Evolutionary conservation across 495 filamentous ascomycete species (phyloP).

Genomic region (Delitschia confertaspora): DNA sequence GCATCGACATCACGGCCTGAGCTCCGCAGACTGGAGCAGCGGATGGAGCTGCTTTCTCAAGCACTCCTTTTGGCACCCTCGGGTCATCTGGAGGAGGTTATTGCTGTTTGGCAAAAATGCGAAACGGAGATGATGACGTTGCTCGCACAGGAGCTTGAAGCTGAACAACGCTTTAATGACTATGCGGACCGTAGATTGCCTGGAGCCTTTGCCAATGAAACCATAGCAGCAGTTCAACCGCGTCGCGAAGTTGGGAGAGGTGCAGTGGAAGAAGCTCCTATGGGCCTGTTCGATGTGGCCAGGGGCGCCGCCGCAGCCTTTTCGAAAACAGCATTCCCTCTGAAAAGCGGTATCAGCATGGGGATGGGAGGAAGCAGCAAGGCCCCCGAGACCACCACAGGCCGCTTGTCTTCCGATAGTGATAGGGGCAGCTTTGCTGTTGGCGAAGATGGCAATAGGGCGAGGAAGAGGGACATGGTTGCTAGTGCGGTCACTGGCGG

Average conservation of each 20-base stretch:
- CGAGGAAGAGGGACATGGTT: conserved; percentile 37
- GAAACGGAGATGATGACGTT: conserved; percentile 74
- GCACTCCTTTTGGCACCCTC: conserved; percentile 75
- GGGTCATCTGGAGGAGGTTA: conserved; percentile 69
- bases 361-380: neutral
- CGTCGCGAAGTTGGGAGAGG: conserved; percentile 30
- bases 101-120: conserved; percentile 73
- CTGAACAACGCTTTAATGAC: conserved; percentile 52
- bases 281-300: conserved; percentile 90
- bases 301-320: conserved; percentile 71
- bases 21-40: conserved; percentile 63
- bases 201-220: conserved; percentile 48
- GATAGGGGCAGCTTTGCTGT: conserved; percentile 27
- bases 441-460: conserved; percentile 26
- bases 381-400: conserved; percentile 4
- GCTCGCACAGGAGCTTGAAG: conserved; percentile 60
- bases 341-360: conserved; percentile 31
- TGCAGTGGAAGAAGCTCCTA: conserved; percentile 63
- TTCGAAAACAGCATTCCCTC: conserved; percentile 52
- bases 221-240: conserved; percentile 32
- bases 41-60: conserved; percentile 83
- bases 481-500: conserved; percentile 35
- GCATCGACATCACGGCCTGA: conserved; percentile 39
- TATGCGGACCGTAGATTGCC: conserved; percentile 44
- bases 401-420: conserved; percentile 14